phyloP scores from a whole-genome alignment of 1,284 basidiomycete species.

The Laetiporus sulphureus region DNA sequence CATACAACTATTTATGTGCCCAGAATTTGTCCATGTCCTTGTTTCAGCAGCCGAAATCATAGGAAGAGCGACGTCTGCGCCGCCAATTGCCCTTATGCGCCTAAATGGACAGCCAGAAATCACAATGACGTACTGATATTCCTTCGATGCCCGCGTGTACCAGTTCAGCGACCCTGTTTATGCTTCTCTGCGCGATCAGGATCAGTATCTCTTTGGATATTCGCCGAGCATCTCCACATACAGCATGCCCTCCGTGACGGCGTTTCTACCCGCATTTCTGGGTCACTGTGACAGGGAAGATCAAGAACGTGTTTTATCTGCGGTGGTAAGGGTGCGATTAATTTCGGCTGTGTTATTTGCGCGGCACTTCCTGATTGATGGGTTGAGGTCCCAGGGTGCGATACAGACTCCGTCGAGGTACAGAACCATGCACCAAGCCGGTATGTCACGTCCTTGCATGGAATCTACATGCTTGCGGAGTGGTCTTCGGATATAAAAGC shows the following conservation, averaged over 20 bases:
- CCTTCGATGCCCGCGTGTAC: too few relatives aligned
- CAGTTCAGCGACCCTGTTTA: too few relatives aligned
- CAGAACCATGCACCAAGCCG: conserved; percentile 5
- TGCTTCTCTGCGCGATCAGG: conserved; percentile 1
- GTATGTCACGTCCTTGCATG: conserved; percentile 2
- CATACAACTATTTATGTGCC: too few relatives aligned
- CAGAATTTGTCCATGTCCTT: too few relatives aligned
- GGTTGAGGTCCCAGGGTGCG: conserved; percentile 1
- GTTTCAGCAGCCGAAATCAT: too few relatives aligned
- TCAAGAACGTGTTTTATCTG: conserved; percentile 4
- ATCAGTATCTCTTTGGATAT: not conserved
- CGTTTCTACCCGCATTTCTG: conserved; percentile 2
- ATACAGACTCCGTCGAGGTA: conserved; percentile 6
- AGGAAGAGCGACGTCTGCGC: too few relatives aligned
- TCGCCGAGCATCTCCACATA: not conserved
- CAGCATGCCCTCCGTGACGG: too few relatives aligned
- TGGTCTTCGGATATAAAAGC: conserved; percentile 1
- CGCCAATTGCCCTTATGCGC: too few relatives aligned
- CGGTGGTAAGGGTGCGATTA: conserved; percentile 7
- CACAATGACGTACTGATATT: too few relatives aligned
- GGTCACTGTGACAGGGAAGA: not conserved
- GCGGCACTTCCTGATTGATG: conserved; percentile 7
- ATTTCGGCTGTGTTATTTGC: conserved; percentile 5
- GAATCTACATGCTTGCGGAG: not conserved
- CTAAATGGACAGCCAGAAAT: too few relatives aligned